Base-by-base conservation (phyloP, 2,329 filamentous ascomycete genomes). In the Ascochyta fabae region DNA sequence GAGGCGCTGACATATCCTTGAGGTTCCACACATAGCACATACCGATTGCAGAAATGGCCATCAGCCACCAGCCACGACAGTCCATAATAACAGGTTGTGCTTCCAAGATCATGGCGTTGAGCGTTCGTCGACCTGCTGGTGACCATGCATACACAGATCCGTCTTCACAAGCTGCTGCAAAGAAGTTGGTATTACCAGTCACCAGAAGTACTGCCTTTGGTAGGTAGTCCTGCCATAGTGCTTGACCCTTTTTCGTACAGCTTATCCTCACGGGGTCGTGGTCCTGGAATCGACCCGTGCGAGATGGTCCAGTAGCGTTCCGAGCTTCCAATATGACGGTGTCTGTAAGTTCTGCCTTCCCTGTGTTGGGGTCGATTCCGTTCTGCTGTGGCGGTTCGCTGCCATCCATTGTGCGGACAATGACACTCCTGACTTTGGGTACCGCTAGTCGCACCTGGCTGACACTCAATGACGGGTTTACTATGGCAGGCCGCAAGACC, bases 1-100 rank as follows among this genome's bases (percentile, higher is more conserved):
- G 93, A 16, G 92, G 91, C 0, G 93, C 89, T 3, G 88, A 87
- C 70, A 96, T 88, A 0, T 86, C 90, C 64, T 89, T 89, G 56
- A 97, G 82, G 72, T 98, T 94, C 93, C 94, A 99, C 38, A 99
- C 91, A 74, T 98, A 88, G 66, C 89, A 95, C 77, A 94, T 86
- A 5, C 95, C 95, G 4, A 91, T 89, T 1, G 94, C 89, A 4
- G 92, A 94, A 60, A 99, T 89, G 70, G 90, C 94, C 46, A 99
- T 82, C 5, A 99, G 79, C 90, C 91, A 98, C 78, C 90, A 90
- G 10, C 90, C 91, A 52, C 93, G 86, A 67, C 90, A 94, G 73
- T 98, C 95, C 24, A 99, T 82, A 53, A 99, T 95, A 29, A 98
- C 93, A 0, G 95, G 91, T 67, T 98, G 93, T 2, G 94, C 88